These are phyloP conservation scores for Aspergillus neotritici DNA, from an alignment of 2,329 filamentous ascomycete genomes.

Conservation along the genomic window DNA sequence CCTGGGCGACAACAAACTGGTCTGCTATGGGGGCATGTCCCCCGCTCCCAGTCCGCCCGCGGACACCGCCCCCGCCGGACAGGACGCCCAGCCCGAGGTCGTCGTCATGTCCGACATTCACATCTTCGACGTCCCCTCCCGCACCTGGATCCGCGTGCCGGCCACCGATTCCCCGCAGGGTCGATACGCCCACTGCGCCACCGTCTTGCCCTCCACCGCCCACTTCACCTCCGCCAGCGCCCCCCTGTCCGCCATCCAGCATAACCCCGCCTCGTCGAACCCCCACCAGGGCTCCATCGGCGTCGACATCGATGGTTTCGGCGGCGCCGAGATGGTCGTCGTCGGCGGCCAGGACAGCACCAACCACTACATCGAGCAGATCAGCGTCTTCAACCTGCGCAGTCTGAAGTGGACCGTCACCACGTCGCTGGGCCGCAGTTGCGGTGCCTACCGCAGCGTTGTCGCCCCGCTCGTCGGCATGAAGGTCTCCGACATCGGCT, in stretches of 20 bases:
- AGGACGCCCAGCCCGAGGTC: slow-evolving; percentile 73
- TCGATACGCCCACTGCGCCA: slow-evolving; percentile 92
- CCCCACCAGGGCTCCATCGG: slow-evolving; percentile 85
- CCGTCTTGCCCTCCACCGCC: slow-evolving; percentile 81
- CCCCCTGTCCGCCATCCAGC: slow-evolving; percentile 77
- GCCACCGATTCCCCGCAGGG: slow-evolving; percentile 82
- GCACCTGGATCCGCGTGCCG: slow-evolving; percentile 77
- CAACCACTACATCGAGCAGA: slow-evolving; percentile 99
- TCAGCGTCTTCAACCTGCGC: slow-evolving; percentile 94
- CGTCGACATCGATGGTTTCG: slow-evolving; percentile 80
- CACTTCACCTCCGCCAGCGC: slow-evolving; percentile 79
- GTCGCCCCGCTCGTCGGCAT: slow-evolving; percentile 66
- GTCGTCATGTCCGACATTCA: slow-evolving; percentile 98
- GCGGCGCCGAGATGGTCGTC: slow-evolving; percentile 94
- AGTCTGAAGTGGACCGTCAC: slow-evolving; percentile 95
- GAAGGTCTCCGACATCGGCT: slow-evolving; percentile 42
- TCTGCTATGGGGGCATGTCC: slow-evolving; percentile 98
- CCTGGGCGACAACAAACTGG: slow-evolving; percentile 88
- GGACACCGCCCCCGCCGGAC: slow-evolving; percentile 36
- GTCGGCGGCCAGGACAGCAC: slow-evolving; percentile 93
- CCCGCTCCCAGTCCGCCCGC: slow-evolving; percentile 54
- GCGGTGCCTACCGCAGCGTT: slow-evolving; percentile 92
- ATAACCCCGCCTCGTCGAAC: slow-evolving; percentile 77
- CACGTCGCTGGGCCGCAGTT: slow-evolving; percentile 79
- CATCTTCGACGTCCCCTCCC: slow-evolving; percentile 80